Conservation (phyloP, 176 grass and related monocot genomes). For the Tillandsia leiboldiana region DNA sequence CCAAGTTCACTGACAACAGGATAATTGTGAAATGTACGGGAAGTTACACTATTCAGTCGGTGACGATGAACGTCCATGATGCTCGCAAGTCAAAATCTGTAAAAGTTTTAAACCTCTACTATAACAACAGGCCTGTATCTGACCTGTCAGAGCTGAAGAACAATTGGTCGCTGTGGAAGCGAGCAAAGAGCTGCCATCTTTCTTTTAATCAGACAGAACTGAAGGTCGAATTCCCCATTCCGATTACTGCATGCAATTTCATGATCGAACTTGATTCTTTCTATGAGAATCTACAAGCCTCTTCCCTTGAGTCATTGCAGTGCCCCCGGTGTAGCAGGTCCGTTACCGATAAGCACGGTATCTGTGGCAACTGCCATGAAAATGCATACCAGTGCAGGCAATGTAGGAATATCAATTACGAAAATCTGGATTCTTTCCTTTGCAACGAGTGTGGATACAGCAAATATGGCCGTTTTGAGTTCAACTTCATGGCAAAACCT, state of each 20-base stretch:
- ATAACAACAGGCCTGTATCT: slow-evolving; percentile 75
- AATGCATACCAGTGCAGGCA: slow-evolving; percentile 98
- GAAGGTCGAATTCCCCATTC: slow-evolving; percentile 93
- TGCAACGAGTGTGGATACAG: slow-evolving; percentile 99
- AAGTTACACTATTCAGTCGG: slow-evolving; percentile 89
- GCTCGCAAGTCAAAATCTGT: slow-evolving; percentile 93
- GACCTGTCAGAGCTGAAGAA: slow-evolving; percentile 96
- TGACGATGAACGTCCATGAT: slow-evolving; percentile 98
- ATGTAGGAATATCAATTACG: slow-evolving; percentile 96
- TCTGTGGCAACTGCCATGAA: slow-evolving; percentile 97
- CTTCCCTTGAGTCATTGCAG: slow-evolving; percentile 94
- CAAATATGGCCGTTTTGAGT: slow-evolving; percentile 99
- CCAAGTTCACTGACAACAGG: slow-evolving; percentile 94
- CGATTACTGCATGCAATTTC: slow-evolving; percentile 95
- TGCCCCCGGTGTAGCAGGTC: slow-evolving; percentile 92
- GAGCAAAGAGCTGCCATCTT: slow-evolving; percentile 94
- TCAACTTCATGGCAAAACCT: slow-evolving; percentile 98
- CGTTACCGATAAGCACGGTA: slow-evolving; percentile 95
- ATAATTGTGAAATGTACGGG: slow-evolving; percentile 98
- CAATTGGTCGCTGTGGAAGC: slow-evolving; percentile 98
- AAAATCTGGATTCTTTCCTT: slow-evolving; percentile 97
- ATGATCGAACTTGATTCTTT: slow-evolving; percentile 99
- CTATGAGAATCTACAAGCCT: slow-evolving; percentile 98
- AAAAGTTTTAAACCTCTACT: slow-evolving; percentile 92
- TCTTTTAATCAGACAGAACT: slow-evolving; percentile 81